These are phyloP conservation scores for Solanum bulbocastanum DNA, from an alignment of 257 asterid genomes.

Conservation along the genomic window DNA sequence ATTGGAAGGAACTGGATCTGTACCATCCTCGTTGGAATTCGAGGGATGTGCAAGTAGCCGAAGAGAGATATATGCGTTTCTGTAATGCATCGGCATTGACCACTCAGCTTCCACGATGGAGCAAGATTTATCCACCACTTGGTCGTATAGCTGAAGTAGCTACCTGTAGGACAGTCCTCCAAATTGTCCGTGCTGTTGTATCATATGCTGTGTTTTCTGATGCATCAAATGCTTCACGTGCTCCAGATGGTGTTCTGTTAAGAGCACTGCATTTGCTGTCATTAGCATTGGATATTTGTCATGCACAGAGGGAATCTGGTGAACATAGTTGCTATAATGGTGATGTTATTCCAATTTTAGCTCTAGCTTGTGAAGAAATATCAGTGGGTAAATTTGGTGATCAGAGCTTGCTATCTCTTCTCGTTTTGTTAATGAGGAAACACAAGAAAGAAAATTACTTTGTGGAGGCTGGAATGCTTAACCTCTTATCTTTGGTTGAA, in stretches of 20 bases:
- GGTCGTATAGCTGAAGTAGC: constrained; percentile 70
- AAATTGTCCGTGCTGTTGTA: constrained; percentile 70
- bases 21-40: constrained; percentile 96
- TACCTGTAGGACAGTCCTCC: constrained; percentile 66
- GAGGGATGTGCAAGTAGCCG: constrained; percentile 86
- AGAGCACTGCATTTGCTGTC: constrained; percentile 85
- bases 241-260: constrained; percentile 77
- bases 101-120: constrained; percentile 86
- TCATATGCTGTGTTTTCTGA: constrained; percentile 71
- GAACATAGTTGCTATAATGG: constrained; percentile 37
- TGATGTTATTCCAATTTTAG: constrained; percentile 65
- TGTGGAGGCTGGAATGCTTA: constrained; percentile 51
- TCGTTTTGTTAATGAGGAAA: constrained; percentile 66
- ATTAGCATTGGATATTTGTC: constrained; percentile 73
- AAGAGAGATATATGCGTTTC: constrained; percentile 81
- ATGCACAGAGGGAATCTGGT: constrained; percentile 44
- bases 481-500: constrained; percentile 43
- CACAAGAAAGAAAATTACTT: constrained; percentile 59
- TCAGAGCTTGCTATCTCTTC: constrained; percentile 90
- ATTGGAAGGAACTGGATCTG: constrained; percentile 94
- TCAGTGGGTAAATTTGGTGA: constrained; percentile 43
- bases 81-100: constrained; percentile 75
- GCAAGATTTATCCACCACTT: constrained; percentile 73
- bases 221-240: constrained; percentile 42
- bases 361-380: constrained; percentile 72